Base-by-base conservation (phyloP, 768 basidiomycete species). In the Lactarius vividus region DNA sequence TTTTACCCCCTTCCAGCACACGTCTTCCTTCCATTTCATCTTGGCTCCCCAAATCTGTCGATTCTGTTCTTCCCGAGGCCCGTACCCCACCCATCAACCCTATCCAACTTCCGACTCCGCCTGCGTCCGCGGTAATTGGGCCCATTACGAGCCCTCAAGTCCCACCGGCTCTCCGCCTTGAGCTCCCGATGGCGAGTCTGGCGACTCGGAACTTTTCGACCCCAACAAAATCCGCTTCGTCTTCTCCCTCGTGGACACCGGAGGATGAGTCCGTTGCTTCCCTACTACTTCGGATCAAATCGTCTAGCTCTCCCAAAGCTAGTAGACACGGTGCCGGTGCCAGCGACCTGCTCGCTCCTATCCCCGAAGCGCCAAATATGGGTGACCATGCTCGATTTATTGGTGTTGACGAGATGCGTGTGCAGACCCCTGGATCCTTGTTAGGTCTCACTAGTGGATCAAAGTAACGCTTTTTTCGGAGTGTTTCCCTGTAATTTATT, bases 1-100 rank as follows among this genome's bases (percentile, higher is more conserved):
- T 53, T 16, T 37, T 35, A n/a, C 23, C 59, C 31, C 1, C 52
- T 16, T 18, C 61, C 23, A 64, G 40, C 57, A 65, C 68, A 13
- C 69, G 69, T 53, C 68, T 70, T 57, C 69, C 69, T 6, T 69
- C 69, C 40, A 70, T 70, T 31, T 65, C 69, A 1, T 65, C 69
- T 18, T 70, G 69, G 69, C 69, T 70, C 3, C 64, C 63, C 46
- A 53, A 31, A 37, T 53, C 60, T 3, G 61, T 62, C 49, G 44
- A 62, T 5, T 15, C 52, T 16, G 31, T 23, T 40, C 68, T 53
- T 16, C 44, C 65, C 10, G 61, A 68, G 13, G 46, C 61, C 6
- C 64, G 35, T 4, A 57, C 65, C 4, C 58, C 63, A 28, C 49
- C 57, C 4, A 10, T 61, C 49, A 60, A 53, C 44, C 56, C 63